Evolutionary conservation across 2,329 filamentous ascomycete species (phyloP).

Genomic region (Ophiocordyceps unilateralis): DNA sequence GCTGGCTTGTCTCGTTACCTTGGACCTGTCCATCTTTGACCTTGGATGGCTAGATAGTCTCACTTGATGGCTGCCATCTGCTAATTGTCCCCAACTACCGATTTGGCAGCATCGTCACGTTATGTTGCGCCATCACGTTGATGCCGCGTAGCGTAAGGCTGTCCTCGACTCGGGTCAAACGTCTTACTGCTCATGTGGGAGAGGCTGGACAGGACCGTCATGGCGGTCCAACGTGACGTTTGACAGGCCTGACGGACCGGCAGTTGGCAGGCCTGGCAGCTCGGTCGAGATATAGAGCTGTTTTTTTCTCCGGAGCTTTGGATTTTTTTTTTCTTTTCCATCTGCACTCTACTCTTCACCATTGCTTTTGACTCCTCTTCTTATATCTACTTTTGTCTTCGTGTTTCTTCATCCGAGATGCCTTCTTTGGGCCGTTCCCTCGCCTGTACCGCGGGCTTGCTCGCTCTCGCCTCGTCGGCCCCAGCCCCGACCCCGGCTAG

Average conservation of each 20-base stretch:
- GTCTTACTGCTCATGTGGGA: too few species aligned
- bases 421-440: conserved; percentile 2
- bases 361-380: neutral
- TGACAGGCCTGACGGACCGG: neutral
- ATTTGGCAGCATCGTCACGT: neutral
- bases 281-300: neutral
- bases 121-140: neutral
- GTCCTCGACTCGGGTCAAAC: too few species aligned
- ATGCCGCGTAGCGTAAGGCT: too few species aligned
- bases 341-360: neutral
- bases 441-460: conserved; percentile 6
- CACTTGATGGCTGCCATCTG: too few species aligned
- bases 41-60: too few species aligned
- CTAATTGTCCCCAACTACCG: too few species aligned
- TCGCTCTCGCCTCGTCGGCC: conserved; percentile 11
- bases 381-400: neutral
- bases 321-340: neutral
- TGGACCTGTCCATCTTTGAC: too few species aligned
- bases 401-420: conserved; percentile 1
- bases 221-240: neutral
- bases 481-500: too few species aligned
- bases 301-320: neutral
- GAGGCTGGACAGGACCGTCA: too few species aligned
- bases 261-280: neutral
- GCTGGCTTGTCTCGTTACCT: too few species aligned